These are phyloP conservation scores for Platanthera guangdongensis DNA, from an alignment of 106 monocot genomes.

Conservation along the genomic window DNA sequence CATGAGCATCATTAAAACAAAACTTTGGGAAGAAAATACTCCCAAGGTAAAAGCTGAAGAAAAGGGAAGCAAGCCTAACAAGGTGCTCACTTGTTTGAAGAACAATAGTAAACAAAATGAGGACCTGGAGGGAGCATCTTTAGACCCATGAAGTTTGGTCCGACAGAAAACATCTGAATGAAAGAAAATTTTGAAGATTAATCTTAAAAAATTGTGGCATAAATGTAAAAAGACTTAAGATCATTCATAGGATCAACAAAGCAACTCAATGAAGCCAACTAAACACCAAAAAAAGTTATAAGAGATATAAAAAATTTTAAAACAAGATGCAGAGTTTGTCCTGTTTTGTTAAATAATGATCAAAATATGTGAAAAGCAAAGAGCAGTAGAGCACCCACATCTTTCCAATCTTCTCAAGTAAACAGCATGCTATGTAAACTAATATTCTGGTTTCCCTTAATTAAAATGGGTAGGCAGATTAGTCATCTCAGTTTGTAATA, in stretches of 20 bases:
- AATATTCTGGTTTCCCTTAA: neutral
- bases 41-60: neutral
- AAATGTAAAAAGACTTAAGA: neutral
- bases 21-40: neutral
- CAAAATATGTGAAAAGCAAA: neutral
- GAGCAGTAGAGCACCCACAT: neutral
- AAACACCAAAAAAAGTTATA: neutral
- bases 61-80: neutral
- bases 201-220: neutral
- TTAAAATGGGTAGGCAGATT: neutral
- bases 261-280: neutral
- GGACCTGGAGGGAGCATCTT: constrained; percentile 97
- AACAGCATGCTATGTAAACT: neutral
- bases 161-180: constrained; percentile 65
- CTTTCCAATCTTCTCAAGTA: neutral
- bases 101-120: constrained; percentile 73
- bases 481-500: neutral
- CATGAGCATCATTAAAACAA: neutral
- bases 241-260: neutral
- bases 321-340: neutral
- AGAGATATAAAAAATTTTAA: neutral
- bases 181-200: neutral
- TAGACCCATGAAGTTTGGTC: constrained; percentile 82
- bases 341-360: neutral
- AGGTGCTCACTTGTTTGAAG: constrained; percentile 64